A percentile compares a stretch with the other conserved stretches of the same genome.
phyloP scores from a whole-genome alignment of 1,284 basidiomycete genomes.

The Tilletia horrida region DNA sequence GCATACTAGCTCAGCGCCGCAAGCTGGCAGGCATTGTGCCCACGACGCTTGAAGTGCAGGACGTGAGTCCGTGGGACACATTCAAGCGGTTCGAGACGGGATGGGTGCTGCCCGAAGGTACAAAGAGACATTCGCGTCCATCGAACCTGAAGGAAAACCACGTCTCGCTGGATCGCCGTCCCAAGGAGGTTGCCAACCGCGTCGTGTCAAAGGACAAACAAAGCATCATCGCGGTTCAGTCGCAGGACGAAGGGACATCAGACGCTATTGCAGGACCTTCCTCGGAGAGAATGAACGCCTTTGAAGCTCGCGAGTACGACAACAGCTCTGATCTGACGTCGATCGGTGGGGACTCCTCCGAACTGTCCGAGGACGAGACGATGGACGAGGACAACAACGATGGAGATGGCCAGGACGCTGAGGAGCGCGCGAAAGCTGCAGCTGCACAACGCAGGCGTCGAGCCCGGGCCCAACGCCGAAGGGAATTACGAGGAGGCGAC shows the following conservation, averaged over 20 bases:
- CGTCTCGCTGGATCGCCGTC: not conserved
- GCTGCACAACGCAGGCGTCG: not conserved
- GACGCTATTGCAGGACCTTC: not conserved
- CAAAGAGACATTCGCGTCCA: conserved; percentile 15
- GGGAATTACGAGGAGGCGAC: not conserved
- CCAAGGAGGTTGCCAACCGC: conserved; percentile 3
- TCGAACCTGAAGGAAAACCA: not conserved
- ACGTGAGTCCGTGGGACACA: conserved; percentile 69
- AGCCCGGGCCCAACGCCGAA: not conserved
- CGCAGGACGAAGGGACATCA: too few species aligned
- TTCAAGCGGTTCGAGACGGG: conserved; percentile 81
- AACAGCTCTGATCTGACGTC: not conserved
- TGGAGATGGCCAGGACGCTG: not conserved
- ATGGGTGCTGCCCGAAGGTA: conserved; percentile 78
- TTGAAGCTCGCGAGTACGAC: not conserved
- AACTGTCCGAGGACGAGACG: not conserved
- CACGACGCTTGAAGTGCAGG: conserved; percentile 60
- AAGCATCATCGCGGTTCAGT: not conserved
- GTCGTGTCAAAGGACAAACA: not conserved
- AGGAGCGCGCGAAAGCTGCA: not conserved
- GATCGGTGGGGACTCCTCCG: conserved; percentile 10
- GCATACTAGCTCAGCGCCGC: conserved; percentile 1
- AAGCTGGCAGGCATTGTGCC: conserved; percentile 13
- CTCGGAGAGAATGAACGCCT: not conserved
- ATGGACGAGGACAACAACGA: not conserved